Evolutionary conservation across 805 yeast genomes (phyloP), one percentile per base, ranked within the genome.

Genomic region (Yarrowia alimentaria): DNA sequence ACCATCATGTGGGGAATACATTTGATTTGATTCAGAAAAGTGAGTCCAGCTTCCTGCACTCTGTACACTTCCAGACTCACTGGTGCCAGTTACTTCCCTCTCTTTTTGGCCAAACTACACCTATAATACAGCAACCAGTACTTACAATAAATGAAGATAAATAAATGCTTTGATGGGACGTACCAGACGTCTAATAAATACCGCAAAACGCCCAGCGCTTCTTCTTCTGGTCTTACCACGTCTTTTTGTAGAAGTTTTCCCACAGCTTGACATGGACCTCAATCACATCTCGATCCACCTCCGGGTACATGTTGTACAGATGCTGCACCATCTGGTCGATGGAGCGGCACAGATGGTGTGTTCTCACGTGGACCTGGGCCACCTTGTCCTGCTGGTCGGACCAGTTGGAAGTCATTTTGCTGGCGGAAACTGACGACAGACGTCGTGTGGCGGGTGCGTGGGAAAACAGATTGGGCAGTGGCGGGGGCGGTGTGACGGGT

Each of bases 311-410:
- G 33, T 40, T 40, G 32, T n/a, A 40, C 25, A 40, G 24, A 19
- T 40, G 47, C 33, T 40, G 33, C n/a, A 40, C 47, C 47, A 40
- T 40, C 47, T 40, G 47, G 19, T 18, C 25, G 33, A 40, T 40
- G 19, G 47, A 26, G 6, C 47, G 32, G 33, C 47, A 40, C 24
- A 40, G 47, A 13, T 26, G 47, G 19, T 40, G 47, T n/a, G 47
- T 28, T 40, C 47, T 8, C 6, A 40, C 47, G 33, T 40, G 33
- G 13, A 40, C 47, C 33, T 40, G 47, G 33, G 47, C 33, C 11
- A 40, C 47, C 14, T 28, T 40, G 25, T 40, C 47, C 33, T 40
- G 47, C 33, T 40, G 47, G 33, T 40, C 47, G 3, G 47, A 40
- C 47, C 47, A 40, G 18, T 40, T 40, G 24, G 19, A 18, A 22